Evolutionary conservation across 1,284 basidiomycete species (phyloP), one percentile per base, ranked within the genome.

Genomic region (Anthracocystis setariae): DNA sequence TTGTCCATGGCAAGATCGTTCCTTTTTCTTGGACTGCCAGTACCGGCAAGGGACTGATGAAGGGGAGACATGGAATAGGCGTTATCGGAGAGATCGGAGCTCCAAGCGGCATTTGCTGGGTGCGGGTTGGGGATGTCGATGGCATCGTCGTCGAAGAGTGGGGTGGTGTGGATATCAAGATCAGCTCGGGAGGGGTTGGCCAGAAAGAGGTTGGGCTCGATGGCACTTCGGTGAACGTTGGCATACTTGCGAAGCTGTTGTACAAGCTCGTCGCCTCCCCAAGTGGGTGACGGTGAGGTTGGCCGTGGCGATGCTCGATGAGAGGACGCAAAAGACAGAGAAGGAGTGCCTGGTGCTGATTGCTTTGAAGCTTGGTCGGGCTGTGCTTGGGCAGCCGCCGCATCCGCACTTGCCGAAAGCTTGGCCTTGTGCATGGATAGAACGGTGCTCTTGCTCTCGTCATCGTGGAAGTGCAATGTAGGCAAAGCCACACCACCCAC

Each of bases 391-490:
- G 51, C 58, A 12, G 53, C 46, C 23, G 57, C 53, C 13, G 53
- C 54, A 42, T 56, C 40, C 8, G 60, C 52, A 8, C 47, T 45
- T 12, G 55, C 46, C 5, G 50, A 37, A n/a, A 51, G 46, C 29
- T 59, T 65, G 1, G 69, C 69, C 27, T 39, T 59, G 24, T 68
- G 57, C 65, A 75, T 69, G 9, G 69, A 72, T 4, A 75, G 59
- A 0, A 72, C 66, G 5, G 73, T 75, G 44, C 65, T 75, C 45
- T 68, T 66, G 45, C 69, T 72, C 40, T 78, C 94, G 73, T 98
- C 94, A 79, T 98, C 95, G 82, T 98, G 95, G 83, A 98, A 98
- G 83, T 93, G 89, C 4, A 98, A 87, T 0, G 92, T 93, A 0
- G 93, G 93, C 0, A 97, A 87, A 0, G 93, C 93, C 38, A 92